These are phyloP conservation scores for Lachnellula hyalina DNA, from an alignment of 2,329 filamentous ascomycete genomes.

Conservation along the genomic window DNA sequence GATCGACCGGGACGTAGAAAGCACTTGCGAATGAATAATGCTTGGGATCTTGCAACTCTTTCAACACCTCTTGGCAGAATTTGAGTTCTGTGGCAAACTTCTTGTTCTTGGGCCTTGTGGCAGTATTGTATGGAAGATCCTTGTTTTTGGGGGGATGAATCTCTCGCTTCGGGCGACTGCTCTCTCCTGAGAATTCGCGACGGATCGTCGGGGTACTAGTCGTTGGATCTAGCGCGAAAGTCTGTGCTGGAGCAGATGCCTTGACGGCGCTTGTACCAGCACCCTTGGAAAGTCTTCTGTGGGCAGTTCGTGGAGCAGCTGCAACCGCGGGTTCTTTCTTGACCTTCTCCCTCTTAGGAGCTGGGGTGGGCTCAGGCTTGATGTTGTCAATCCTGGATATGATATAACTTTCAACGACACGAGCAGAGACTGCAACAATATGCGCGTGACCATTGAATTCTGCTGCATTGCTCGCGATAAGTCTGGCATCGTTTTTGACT, in stretches of 20 bases:
- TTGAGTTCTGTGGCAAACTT: slow-evolving; percentile 83
- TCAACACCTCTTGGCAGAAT: slow-evolving; percentile 79
- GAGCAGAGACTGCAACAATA: slow-evolving; percentile 56
- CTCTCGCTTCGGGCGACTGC: slow-evolving; percentile 80
- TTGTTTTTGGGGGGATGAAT: slow-evolving; percentile 88
- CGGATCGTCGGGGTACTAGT: slow-evolving; percentile 72
- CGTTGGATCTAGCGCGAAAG: slow-evolving; percentile 72
- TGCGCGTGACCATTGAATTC: slow-evolving; percentile 80
- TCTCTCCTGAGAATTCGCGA: slow-evolving; percentile 74
- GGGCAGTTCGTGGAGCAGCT: slow-evolving; percentile 29
- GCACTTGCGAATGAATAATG: slow-evolving; percentile 63
- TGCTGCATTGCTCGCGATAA: slow-evolving; percentile 74
- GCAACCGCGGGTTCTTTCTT: slow-evolving; percentile 40
- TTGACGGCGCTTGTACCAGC: slow-evolving; percentile 28
- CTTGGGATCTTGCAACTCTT: slow-evolving; percentile 71
- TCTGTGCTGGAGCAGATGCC: slow-evolving; percentile 40
- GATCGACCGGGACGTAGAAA: slow-evolving; percentile 83
- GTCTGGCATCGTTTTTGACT: slow-evolving; percentile 67
- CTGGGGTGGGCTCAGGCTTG: slow-evolving; percentile 47
- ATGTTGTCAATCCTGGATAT: slow-evolving; percentile 46
- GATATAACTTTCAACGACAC: slow-evolving; percentile 53
- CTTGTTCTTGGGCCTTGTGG: slow-evolving; percentile 77
- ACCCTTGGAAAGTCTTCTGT: slow-evolving; percentile 34
- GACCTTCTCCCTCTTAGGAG: slow-evolving; percentile 52
- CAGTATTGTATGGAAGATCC: slow-evolving; percentile 76